Base-by-base conservation (phyloP, 495 filamentous ascomycete genomes). In the Stereocaulon alpinum region DNA sequence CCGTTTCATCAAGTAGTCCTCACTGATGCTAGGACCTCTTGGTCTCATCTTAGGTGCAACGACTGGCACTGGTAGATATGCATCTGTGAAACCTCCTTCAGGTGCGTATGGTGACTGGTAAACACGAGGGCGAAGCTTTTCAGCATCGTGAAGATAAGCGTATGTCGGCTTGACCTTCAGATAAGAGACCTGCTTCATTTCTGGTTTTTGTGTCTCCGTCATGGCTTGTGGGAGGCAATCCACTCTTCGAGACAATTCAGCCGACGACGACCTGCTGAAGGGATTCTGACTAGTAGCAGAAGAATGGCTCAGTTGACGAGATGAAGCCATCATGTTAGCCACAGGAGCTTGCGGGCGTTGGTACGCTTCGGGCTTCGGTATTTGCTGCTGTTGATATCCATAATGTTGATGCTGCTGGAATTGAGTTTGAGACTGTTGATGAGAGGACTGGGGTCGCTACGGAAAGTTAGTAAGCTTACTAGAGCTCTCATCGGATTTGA, bases 41-140 rank as follows among this genome's bases (percentile, higher is more conserved):
- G 56, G 41, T 40, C 41, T 43, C 15, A 30, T 37, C 40, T 58
- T 49, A 30, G 56, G 20, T 43, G 37, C 29, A 27, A n/a, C 53
- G 17, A 40, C 47, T 17, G 60, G 56, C 30, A 44, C 37, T 10
- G 63, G 65, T 15, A 56, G 17, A 22, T 54, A 64, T n/a, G 63
- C 47, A 32, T 30, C 11, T 17, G 55, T 58, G 57, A 61, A 62
- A 20, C 59, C 63, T 4, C 56, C 63, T 45, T 47, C 58, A 29
- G 52, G 48, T 34, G 62, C 63, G 45, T 67, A 67, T 14, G 65
- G 65, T 51, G 65, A 67, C 45, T 67, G 63, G 20, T 67, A 67
- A 15, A 63, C 47, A 15, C 47, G 44, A 22, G 65, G 63, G 32
- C 65, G 61, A 40, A 48, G 56, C 42, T 59, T 67, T 37, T 64